Evolutionary conservation across 164 flowering plant genomes (phyloP).

Genomic region (Euptelea pleiosperma): DNA sequence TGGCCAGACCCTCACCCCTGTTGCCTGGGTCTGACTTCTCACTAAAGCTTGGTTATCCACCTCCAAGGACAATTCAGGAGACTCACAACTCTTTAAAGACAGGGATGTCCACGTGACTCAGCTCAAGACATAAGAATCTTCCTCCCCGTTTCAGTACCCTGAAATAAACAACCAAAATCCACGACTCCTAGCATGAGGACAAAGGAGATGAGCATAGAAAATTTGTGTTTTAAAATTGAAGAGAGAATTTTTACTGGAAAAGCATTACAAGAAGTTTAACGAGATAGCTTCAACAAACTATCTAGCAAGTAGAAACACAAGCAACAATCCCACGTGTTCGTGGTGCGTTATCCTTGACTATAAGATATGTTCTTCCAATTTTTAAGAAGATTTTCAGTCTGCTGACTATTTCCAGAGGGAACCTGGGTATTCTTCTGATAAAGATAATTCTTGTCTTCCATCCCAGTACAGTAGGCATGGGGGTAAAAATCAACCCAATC

Average conservation of each 20-base stretch:
- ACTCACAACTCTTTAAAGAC: constrained; percentile 82
- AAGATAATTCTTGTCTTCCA: background rate
- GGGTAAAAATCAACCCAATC: too few species aligned
- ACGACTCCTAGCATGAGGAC: background rate
- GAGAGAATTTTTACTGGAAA: background rate
- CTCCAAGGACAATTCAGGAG: background rate
- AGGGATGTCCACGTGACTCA: constrained; percentile 91
- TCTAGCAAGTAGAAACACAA: too few species aligned
- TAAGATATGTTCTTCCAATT: background rate
- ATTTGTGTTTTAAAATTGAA: background rate
- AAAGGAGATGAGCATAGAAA: background rate
- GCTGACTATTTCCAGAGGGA: constrained; percentile 1
- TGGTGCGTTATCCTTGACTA: background rate
- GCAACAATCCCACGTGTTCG: background rate
- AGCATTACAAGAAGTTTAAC: background rate
- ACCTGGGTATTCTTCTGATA: background rate
- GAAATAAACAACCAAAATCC: constrained; percentile 13
- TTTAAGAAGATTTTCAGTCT: background rate
- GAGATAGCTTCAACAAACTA: too few species aligned
- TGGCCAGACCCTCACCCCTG: too few species aligned
- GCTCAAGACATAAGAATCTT: constrained; percentile 92
- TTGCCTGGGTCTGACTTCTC: background rate
- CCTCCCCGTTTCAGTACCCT: constrained; percentile 93
- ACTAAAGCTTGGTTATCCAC: background rate
- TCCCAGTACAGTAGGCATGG: background rate